These are phyloP conservation scores for Exophiala viscosa DNA, from an alignment of 2,329 filamentous ascomycete species.

Conservation along the genomic window DNA sequence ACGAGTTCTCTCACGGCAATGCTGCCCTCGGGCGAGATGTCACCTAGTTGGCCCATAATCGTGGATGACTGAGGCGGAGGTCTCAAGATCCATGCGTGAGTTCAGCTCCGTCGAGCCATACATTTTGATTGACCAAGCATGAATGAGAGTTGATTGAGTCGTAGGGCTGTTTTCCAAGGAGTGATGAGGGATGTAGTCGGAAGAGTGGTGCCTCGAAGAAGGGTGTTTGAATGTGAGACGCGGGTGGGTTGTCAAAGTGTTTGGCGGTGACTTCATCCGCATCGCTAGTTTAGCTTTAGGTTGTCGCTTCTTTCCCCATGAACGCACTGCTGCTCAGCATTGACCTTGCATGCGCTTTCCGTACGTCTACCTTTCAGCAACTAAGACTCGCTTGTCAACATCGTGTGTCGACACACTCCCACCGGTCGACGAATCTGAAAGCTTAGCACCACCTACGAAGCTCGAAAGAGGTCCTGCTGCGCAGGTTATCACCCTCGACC, in stretches of 20 bases:
- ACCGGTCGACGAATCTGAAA: background rate
- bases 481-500: background rate
- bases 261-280: background rate
- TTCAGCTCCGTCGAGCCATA: slow-evolving; percentile 10
- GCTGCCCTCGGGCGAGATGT: slow-evolving; percentile 72
- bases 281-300: background rate
- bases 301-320: background rate
- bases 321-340: background rate
- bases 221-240: background rate
- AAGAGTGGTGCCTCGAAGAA: background rate
- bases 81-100: slow-evolving; percentile 13
- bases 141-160: slow-evolving; percentile 1
- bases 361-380: background rate
- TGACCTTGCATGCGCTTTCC: slow-evolving; percentile 2
- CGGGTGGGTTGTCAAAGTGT: background rate
- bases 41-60: slow-evolving; percentile 67
- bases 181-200: background rate
- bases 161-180: background rate
- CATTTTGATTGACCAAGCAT: slow-evolving; percentile 19
- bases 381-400: background rate
- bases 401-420: background rate
- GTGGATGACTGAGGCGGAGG: slow-evolving; percentile 3
- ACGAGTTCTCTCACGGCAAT: slow-evolving; percentile 59
- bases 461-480: background rate
- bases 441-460: background rate